These are phyloP conservation scores for Myriangium duriaei DNA, from an alignment of 2,329 filamentous ascomycete species.

Conservation along the genomic window DNA sequence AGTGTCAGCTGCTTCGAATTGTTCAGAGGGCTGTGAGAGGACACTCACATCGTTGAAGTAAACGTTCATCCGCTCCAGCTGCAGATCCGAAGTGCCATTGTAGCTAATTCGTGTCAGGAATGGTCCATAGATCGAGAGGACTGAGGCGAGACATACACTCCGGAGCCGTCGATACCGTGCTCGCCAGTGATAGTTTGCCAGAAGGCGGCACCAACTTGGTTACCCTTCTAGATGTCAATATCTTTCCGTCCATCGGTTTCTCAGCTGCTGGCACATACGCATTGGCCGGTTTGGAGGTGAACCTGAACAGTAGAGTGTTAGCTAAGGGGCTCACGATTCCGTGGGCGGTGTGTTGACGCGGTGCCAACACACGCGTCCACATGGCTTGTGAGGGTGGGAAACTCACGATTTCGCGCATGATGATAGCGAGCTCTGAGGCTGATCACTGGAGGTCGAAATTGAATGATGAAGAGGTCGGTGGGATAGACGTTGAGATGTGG, in stretches of 20 bases:
- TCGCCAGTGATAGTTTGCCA: conserved; percentile 55
- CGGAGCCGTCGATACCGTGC: conserved; percentile 95
- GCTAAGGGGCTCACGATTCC: conserved; percentile 32
- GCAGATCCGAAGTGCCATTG: conserved; percentile 95
- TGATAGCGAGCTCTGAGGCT: conserved; percentile 20
- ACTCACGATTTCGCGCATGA: conserved; percentile 60
- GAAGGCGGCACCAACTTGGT: conserved; percentile 99
- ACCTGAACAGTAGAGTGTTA: conserved; percentile 57
- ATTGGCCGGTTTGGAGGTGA: conserved; percentile 99
- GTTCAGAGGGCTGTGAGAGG: conserved; percentile 11
- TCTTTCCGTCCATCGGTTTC: conserved; percentile 13
- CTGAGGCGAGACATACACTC: conserved; percentile 84
- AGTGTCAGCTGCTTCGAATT: conserved; percentile 20
- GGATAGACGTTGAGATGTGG: conserved; percentile 9
- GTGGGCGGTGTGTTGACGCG: conserved; percentile 28
- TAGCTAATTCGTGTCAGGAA: conserved; percentile 48
- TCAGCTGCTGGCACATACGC: conserved; percentile 51
- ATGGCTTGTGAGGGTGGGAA: conserved; percentile 23
- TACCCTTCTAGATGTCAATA: conserved; percentile 53
- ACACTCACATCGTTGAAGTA: conserved; percentile 81
- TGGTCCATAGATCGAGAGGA: too few relatives aligned
- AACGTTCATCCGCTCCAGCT: conserved; percentile 99
- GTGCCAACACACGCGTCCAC: conserved; percentile 28
- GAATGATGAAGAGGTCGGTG: conserved; percentile 2
- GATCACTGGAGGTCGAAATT: conserved; percentile 1